A percentile compares a stretch with the other conserved stretches of the same genome.
These are phyloP conservation scores for Paraphaeosphaeria minitans DNA, from an alignment of 2,329 filamentous ascomycete species.

Conservation along the genomic window DNA sequence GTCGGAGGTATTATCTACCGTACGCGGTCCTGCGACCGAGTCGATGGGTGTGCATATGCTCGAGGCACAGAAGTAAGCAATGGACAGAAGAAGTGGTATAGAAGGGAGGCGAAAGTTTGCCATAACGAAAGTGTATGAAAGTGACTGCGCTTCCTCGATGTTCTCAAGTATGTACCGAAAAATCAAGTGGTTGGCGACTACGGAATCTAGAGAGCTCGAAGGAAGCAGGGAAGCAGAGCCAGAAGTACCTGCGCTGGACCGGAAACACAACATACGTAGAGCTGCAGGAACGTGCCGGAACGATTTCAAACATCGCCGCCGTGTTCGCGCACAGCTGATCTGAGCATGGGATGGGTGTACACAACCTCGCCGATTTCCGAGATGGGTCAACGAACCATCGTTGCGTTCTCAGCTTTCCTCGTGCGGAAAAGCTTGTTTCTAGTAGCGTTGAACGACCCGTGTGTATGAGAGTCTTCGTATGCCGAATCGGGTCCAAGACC, in stretches of 20 bases:
- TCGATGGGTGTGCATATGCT: slow-evolving; percentile 10
- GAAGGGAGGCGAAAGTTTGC: neutral
- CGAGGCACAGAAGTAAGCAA: slow-evolving; percentile 5
- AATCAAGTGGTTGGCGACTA: neutral
- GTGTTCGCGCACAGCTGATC: slow-evolving; percentile 1
- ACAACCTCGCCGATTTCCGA: neutral
- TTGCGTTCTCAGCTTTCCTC: slow-evolving; percentile 3
- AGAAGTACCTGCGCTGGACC: neutral
- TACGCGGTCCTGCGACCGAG: neutral
- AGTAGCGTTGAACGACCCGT: neutral
- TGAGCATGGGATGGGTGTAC: neutral
- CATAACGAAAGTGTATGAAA: neutral
- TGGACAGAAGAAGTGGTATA: neutral
- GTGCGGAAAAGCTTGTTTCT: neutral
- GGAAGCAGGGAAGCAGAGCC: neutral
- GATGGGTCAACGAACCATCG: neutral
- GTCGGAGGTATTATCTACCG: slow-evolving; percentile 1
- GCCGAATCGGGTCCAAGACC: neutral
- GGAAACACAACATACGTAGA: slow-evolving; percentile 4
- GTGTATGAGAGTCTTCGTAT: neutral
- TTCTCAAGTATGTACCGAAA: neutral
- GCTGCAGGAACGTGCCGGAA: slow-evolving; percentile 4
- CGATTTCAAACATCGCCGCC: neutral
- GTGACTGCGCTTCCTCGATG: neutral
- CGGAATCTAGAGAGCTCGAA: neutral